Percentiles rank a stretch among this genome's conserved stretches.
Conservation (phyloP, 2,329 filamentous ascomycete genomes). For the Aureobasidium mangrovei region DNA sequence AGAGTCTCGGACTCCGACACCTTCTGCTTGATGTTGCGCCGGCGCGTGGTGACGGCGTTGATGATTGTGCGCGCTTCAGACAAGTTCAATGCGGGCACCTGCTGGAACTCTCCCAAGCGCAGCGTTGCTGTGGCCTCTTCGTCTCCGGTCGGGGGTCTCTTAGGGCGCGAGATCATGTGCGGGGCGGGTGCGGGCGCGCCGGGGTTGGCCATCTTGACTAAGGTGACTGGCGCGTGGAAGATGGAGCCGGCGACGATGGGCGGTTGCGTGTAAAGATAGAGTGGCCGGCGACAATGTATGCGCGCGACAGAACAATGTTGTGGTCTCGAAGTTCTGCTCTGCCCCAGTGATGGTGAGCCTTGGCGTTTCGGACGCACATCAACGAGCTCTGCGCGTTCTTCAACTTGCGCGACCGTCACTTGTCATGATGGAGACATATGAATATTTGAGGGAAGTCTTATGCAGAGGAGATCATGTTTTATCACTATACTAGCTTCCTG, state of each 20-base stretch:
- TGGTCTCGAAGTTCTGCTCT: not conserved
- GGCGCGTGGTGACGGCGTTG: conserved; percentile 56
- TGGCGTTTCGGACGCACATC: too few relatives aligned
- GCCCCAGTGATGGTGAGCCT: not conserved
- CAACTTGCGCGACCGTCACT: too few relatives aligned
- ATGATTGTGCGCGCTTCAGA: conserved; percentile 89
- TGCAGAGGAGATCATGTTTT: too few relatives aligned
- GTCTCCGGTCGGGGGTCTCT: conserved; percentile 63
- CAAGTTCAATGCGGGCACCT: conserved; percentile 83
- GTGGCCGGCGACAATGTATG: not conserved
- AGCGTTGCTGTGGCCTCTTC: conserved; percentile 78
- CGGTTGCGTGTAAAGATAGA: not conserved
- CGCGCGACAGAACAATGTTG: not conserved
- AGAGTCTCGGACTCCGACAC: conserved; percentile 46
- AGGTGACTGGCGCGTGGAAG: not conserved
- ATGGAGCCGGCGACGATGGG: not conserved
- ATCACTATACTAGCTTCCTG: too few relatives aligned
- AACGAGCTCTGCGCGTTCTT: too few relatives aligned
- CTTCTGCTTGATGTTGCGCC: conserved; percentile 15
- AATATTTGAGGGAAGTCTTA: not conserved
- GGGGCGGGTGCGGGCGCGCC: conserved; percentile 17
- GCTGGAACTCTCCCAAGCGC: conserved; percentile 85
- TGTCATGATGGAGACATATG: too few relatives aligned
- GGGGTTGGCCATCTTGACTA: conserved; percentile 24
- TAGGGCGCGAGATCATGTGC: conserved; percentile 43